Evolutionary conservation across 768 basidiomycete genomes (phyloP).

Genomic region (Amanita subjunquillea): DNA sequence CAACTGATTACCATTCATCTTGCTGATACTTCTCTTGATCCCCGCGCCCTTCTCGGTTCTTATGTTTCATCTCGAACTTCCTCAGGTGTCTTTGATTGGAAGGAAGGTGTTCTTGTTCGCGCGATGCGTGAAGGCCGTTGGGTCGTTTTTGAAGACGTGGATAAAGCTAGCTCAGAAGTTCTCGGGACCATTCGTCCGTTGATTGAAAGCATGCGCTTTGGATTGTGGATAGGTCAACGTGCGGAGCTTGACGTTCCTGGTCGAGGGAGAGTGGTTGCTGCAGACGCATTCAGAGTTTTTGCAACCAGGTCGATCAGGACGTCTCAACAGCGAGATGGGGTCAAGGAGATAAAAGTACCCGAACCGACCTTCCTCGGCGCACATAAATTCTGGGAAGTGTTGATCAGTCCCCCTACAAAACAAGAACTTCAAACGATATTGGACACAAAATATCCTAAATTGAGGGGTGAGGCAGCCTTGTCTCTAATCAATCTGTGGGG

Average conservation of each 20-base stretch:
- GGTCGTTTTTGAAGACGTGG: conserved; percentile 90
- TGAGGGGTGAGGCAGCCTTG: conserved; percentile 37
- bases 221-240: conserved; percentile 67
- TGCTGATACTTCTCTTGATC: conserved; percentile 91
- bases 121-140: conserved; percentile 87
- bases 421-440: conserved; percentile 69
- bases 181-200: conserved; percentile 81
- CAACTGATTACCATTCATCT: conserved; percentile 83
- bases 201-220: conserved; percentile 56
- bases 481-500: conserved; percentile 67
- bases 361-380: conserved; percentile 71
- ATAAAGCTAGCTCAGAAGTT: conserved; percentile 83
- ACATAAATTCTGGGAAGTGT: conserved; percentile 73
- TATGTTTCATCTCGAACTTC: conserved; percentile 79
- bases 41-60: conserved; percentile 86
- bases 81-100: conserved; percentile 92
- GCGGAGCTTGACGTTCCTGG: conserved; percentile 67
- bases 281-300: conserved; percentile 76
- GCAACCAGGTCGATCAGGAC: conserved; percentile 69
- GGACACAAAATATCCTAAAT: conserved; percentile 48
- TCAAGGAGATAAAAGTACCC: conserved; percentile 34
- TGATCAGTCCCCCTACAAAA: conserved; percentile 46
- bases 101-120: conserved; percentile 85
- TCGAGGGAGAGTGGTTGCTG: conserved; percentile 63
- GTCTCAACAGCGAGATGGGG: conserved; percentile 12